A percentile compares a stretch with the other conserved stretches of the same genome.
Evolutionary conservation across 2,329 filamentous ascomycete species (phyloP).

Genomic region (Cladobotryum protrusum): DNA sequence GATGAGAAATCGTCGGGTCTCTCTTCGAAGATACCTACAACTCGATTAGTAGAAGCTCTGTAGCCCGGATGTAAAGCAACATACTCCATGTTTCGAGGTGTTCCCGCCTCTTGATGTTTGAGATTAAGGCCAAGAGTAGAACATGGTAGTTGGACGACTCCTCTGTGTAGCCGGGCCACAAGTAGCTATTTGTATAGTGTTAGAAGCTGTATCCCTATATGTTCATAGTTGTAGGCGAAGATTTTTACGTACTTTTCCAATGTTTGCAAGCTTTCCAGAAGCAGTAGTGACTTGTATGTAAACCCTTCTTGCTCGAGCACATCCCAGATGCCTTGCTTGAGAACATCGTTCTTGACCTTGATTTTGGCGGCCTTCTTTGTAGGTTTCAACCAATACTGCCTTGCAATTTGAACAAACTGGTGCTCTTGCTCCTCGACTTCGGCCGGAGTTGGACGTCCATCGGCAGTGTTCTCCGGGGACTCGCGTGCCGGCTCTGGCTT

Average conservation of each 20-base stretch:
- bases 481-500: slow-evolving; percentile 30
- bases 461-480: slow-evolving; percentile 28
- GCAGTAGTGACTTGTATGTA: slow-evolving; percentile 66
- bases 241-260: slow-evolving; percentile 60
- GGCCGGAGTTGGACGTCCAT: slow-evolving; percentile 49
- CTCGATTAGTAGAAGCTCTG: slow-evolving; percentile 13
- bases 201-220: slow-evolving; percentile 13
- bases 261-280: slow-evolving; percentile 84
- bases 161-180: slow-evolving; percentile 90
- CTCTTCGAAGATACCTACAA: slow-evolving; percentile 64
- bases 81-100: slow-evolving; percentile 80
- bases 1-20: slow-evolving; percentile 76
- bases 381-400: slow-evolving; percentile 74
- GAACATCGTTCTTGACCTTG: slow-evolving; percentile 74
- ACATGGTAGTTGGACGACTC: slow-evolving; percentile 89
- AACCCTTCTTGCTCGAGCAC: slow-evolving; percentile 77
- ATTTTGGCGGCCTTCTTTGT: slow-evolving; percentile 55
- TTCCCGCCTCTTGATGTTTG: slow-evolving; percentile 83
- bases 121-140: slow-evolving; percentile 75
- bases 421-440: slow-evolving; percentile 66
- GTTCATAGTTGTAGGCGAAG: not conserved
- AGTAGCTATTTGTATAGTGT: slow-evolving; percentile 52
- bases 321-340: slow-evolving; percentile 88
- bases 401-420: slow-evolving; percentile 69
- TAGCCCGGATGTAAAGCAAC: slow-evolving; percentile 19